A percentile compares a stretch with the other conserved stretches of the same genome.
These are phyloP conservation scores for Rutidosis leptorrhynchoides DNA, from an alignment of 129 eudicot genomes.

Conservation along the genomic window DNA sequence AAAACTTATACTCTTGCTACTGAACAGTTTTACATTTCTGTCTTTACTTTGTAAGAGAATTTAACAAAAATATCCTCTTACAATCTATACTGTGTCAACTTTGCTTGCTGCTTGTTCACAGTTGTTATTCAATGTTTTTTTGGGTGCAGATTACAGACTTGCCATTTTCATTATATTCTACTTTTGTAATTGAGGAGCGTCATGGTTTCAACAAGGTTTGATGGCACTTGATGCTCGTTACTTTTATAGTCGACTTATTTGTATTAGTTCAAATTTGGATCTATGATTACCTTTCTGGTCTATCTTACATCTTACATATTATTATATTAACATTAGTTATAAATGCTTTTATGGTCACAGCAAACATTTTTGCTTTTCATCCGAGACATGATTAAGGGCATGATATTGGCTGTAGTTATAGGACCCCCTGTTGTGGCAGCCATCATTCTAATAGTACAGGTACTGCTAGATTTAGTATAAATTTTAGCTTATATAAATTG, in stretches of 20 bases:
- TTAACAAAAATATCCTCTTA: background rate
- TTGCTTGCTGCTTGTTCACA: slow-evolving; percentile 5
- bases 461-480: slow-evolving; percentile 18
- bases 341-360: slow-evolving; percentile 40
- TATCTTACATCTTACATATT: background rate
- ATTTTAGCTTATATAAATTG: background rate
- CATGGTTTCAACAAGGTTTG: slow-evolving; percentile 96
- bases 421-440: slow-evolving; percentile 98
- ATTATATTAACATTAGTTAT: background rate
- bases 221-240: slow-evolving; percentile 5
- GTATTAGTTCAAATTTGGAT: background rate
- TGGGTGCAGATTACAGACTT: slow-evolving; percentile 84
- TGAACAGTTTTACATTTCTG: background rate
- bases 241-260: background rate
- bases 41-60: background rate
- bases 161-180: slow-evolving; percentile 95
- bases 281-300: background rate
- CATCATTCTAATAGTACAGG: slow-evolving; percentile 87
- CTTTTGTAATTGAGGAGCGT: slow-evolving; percentile 92
- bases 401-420: slow-evolving; percentile 51
- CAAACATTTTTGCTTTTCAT: slow-evolving; percentile 87
- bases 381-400: slow-evolving; percentile 87
- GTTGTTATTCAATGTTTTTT: slow-evolving; percentile 4
- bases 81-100: background rate
- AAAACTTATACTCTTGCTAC: no score